Conservation (phyloP, 2,329 filamentous ascomycete species). For the Diaporthe vexans region DNA sequence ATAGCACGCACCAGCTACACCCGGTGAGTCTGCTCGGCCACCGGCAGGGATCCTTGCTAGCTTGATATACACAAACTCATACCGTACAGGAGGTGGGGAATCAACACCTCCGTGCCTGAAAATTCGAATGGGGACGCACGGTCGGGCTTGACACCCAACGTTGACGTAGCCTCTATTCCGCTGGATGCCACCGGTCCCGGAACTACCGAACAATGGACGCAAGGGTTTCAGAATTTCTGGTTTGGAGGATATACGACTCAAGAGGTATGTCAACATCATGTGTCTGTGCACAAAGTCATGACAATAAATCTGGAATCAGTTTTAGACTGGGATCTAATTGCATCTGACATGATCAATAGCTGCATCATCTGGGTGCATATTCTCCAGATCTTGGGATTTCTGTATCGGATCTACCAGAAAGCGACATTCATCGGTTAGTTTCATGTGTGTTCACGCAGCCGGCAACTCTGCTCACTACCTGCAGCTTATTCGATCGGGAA, state of each 20-base stretch:
- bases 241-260: neutral
- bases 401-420: neutral
- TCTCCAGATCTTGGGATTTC: neutral
- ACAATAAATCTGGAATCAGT: neutral
- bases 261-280: neutral
- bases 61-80: neutral
- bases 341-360: no score
- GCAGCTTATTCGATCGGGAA: neutral
- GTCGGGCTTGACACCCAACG: slow-evolving; percentile 7
- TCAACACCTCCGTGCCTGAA: neutral
- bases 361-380: neutral
- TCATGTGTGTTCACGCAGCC: no score
- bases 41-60: neutral
- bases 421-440: slow-evolving; percentile 1
- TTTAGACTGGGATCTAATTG: neutral
- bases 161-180: neutral
- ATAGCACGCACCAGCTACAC: neutral
- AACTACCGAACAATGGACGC: neutral
- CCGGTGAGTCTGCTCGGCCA: neutral
- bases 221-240: slow-evolving; percentile 6
- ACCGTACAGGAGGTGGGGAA: neutral
- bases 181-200: neutral
- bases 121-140: neutral
- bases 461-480: neutral
- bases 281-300: neutral